These are phyloP conservation scores for Phytophthora fragariaefolia DNA, from an alignment of 352 stramenopile genomes.

Conservation along the genomic window DNA sequence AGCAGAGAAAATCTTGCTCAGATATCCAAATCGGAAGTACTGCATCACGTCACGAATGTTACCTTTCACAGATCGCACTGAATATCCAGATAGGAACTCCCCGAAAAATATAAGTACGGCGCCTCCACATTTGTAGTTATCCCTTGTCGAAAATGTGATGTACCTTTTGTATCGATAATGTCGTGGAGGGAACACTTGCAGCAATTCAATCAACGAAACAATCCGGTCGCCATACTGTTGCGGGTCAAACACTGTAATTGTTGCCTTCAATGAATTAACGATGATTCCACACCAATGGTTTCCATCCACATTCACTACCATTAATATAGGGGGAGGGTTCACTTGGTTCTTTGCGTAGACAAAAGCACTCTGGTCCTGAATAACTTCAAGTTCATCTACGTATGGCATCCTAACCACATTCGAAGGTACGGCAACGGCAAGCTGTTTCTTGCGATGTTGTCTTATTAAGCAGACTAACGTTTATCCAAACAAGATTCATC, in stretches of 20 bases:
- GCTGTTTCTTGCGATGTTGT: neutral
- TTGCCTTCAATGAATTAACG: neutral
- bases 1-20: too few relatives aligned
- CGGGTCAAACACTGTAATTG: neutral
- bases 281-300: constrained; percentile 15
- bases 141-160: neutral
- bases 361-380: neutral
- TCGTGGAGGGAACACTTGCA: neutral
- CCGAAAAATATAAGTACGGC: too few relatives aligned
- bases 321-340: neutral
- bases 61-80: too few relatives aligned
- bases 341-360: neutral
- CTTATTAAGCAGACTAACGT: neutral
- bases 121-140: constrained; percentile 10
- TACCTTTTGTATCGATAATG: constrained; percentile 6
- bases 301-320: neutral
- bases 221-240: constrained; percentile 5
- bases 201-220: neutral
- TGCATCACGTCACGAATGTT: too few relatives aligned
- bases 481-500: constrained; percentile 4
- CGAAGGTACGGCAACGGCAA: neutral
- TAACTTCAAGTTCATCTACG: neutral
- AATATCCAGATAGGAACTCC: too few relatives aligned
- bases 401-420: constrained; percentile 2
- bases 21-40: too few relatives aligned